Conservation (phyloP, 2,329 filamentous ascomycete genomes). For the Macrophomina pseudophaseolina region DNA sequence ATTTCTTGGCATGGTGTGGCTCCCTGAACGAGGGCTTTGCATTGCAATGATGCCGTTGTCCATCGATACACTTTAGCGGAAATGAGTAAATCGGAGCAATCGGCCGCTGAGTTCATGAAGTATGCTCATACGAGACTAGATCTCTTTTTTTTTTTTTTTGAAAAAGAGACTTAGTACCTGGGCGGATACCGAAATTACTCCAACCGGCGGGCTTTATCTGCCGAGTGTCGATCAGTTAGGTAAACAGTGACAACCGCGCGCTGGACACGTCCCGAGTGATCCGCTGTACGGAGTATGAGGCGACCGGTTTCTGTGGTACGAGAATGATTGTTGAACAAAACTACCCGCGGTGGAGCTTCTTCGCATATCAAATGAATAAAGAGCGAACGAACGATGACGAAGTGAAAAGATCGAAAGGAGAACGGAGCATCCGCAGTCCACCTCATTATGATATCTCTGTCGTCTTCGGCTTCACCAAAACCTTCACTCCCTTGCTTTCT, state of each 20-base stretch:
- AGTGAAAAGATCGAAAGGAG: background rate
- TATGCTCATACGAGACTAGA: no score
- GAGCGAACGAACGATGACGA: background rate
- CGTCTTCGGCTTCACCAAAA: constrained; percentile 27
- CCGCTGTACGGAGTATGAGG: no score
- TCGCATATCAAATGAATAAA: background rate
- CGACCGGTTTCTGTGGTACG: background rate
- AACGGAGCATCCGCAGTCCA: no score
- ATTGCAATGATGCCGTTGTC: background rate
- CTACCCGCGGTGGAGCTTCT: background rate
- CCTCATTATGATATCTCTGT: background rate
- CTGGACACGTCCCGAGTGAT: background rate
- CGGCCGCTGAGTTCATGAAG: background rate
- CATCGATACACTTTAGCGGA: background rate
- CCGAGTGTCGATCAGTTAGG: constrained; percentile 1
- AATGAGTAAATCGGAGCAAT: background rate
- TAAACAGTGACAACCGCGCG: constrained; percentile 8
- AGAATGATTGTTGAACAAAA: background rate
- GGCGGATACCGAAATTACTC: background rate
- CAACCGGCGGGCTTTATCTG: background rate
- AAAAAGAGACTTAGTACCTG: no score
- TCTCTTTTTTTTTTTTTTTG: no score
- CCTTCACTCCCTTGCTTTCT: constrained; percentile 44
- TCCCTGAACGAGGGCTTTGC: background rate
- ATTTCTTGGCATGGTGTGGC: background rate